Conservation (phyloP, 1,284 basidiomycete species). For the Farysia itapuensis region DNA sequence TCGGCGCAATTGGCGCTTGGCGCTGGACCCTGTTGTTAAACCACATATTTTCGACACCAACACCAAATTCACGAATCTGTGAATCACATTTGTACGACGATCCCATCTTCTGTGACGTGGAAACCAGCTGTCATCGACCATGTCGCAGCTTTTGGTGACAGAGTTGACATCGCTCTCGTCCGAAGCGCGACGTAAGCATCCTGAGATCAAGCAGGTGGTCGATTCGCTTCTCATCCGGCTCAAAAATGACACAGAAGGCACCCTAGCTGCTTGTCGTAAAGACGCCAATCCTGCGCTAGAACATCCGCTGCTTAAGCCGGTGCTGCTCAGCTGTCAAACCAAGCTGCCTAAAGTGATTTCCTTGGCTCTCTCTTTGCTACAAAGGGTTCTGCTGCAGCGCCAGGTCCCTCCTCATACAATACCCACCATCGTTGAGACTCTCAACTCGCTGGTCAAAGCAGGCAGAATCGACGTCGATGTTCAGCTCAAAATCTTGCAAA, state of each 20-base stretch:
- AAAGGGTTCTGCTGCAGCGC: conserved; percentile 82
- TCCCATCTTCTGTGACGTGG: too few species aligned
- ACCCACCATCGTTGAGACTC: conserved; percentile 23
- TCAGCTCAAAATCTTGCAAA: conserved; percentile 57
- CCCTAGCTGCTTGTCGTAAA: conserved; percentile 14
- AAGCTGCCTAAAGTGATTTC: conserved; percentile 91
- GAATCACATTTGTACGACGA: too few species aligned
- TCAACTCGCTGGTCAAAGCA: conserved; percentile 45
- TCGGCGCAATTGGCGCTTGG: too few species aligned
- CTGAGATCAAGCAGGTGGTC: conserved; percentile 51
- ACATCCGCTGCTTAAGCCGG: conserved; percentile 79
- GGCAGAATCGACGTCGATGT: conserved; percentile 51
- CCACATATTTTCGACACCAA: too few species aligned
- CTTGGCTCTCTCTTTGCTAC: conserved; percentile 85
- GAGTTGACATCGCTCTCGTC: conserved; percentile 54
- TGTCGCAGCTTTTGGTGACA: conserved; percentile 52
- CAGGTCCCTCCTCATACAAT: conserved; percentile 63
- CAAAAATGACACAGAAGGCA: conserved; percentile 34
- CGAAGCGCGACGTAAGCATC: conserved; percentile 55
- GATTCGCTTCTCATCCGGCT: conserved; percentile 40
- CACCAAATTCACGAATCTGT: too few species aligned
- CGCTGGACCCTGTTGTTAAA: too few species aligned
- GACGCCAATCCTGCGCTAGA: conserved; percentile 17
- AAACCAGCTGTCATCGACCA: conserved; percentile 6
- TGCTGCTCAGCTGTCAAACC: conserved; percentile 90